Evolutionary conservation across 306 rosid species (phyloP), one percentile per base, ranked within the genome.

Genomic region (Quercus berberidifolia): DNA sequence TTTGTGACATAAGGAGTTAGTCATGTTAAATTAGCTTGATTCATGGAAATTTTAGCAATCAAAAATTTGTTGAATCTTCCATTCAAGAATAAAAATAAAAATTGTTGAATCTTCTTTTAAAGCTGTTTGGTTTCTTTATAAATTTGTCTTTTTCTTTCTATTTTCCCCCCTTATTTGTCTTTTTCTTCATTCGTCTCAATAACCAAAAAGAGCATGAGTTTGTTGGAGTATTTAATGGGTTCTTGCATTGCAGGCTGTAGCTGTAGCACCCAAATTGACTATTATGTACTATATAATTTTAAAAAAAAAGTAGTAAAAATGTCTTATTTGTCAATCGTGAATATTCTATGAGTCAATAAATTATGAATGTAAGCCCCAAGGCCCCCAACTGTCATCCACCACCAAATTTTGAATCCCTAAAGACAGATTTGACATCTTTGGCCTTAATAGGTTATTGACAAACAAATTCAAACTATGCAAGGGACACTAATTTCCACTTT

Each of bases 381-480:
- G 54, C 54, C 54, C 54, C 54, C 54, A 80, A 77, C 89, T 77
- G 81, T 55, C 83, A 74, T 77, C 80, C 86, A 85, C 75, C 62
- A 72, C 52, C 67, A 77, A 55, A 5, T 30, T 74, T 70, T 65
- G 46, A 71, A 71, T 46, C 81, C 49, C 56, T 51, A 46, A 33
- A 55, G 41, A 33, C 67, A 4, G 75, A 55, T 62, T 54, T 55
- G 60, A 72, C 57, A 11, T 35, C 65, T 25, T 69, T 58, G 67
- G 18, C 9, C 43, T 3, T 43, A 70, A 58, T 57, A 43, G 30
- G 23, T 12, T 33, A 21, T 59, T 58, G 25, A 46, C 55, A 74
- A 31, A 17, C 11, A 67, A 67, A 65, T 21, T 73, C 19, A 2
- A 8, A 5, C 25, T 0, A 33, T 31, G n/a, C 18, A 21, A 76